Conservation (phyloP, 208 protist species). For the Leishmania braziliensis region DNA sequence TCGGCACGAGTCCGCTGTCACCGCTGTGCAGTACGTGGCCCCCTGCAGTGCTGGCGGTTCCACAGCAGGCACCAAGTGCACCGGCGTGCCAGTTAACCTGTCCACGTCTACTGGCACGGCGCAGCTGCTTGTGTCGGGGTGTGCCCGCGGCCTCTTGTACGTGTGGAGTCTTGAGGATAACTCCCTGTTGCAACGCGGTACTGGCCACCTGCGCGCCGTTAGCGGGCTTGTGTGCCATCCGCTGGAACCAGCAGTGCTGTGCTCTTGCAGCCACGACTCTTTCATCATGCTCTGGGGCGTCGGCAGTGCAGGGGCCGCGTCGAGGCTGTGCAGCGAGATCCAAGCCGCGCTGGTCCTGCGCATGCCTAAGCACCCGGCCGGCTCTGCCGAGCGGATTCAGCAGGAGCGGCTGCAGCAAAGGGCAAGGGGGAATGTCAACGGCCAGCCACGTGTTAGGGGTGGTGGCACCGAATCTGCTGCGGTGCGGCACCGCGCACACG, state of each 20-base stretch:
- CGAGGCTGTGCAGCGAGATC: conserved; percentile 17
- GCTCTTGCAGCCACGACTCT: conserved; percentile 62
- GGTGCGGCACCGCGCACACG: neutral
- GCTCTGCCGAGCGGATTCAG: conserved; percentile 15
- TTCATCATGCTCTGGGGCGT: conserved; percentile 69
- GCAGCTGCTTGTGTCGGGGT: conserved; percentile 83
- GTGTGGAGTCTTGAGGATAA: conserved; percentile 81
- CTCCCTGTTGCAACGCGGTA: conserved; percentile 60
- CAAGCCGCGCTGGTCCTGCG: conserved; percentile 6
- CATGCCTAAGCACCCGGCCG: conserved; percentile 30
- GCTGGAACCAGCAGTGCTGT: conserved; percentile 41
- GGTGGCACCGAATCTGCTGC: neutral
- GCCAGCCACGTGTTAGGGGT: neutral
- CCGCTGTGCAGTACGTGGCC: conserved; percentile 75
- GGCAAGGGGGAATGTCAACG: neutral
- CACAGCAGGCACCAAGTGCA: neutral
- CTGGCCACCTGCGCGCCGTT: conserved; percentile 58
- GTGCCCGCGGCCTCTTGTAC: conserved; percentile 86
- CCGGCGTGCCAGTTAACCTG: neutral
- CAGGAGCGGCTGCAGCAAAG: conserved; percentile 13
- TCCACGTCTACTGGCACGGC: neutral
- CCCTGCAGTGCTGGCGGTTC: conserved; percentile 14
- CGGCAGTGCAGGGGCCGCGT: conserved; percentile 17
- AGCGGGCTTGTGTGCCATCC: conserved; percentile 66
- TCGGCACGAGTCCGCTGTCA: conserved; percentile 40